Evolutionary conservation across 2,329 filamentous ascomycete genomes (phyloP).

Genomic region (Thelonectria discophora): DNA sequence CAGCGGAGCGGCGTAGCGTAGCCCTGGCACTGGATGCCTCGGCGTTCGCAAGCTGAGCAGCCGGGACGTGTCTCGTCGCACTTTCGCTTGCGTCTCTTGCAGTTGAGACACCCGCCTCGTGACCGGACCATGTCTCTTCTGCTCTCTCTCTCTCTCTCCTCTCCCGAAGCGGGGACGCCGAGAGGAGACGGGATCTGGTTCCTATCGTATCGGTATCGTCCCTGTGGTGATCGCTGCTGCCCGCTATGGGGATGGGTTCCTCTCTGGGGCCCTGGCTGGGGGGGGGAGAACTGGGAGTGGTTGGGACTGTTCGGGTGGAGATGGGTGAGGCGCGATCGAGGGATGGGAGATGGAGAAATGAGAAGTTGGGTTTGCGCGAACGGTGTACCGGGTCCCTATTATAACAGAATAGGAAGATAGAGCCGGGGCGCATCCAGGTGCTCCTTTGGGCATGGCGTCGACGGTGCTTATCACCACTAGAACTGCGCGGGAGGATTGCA

Average conservation of each 20-base stretch:
- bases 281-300: too few relatives aligned
- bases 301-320: too few relatives aligned
- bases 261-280: background rate
- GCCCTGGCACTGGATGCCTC: slow-evolving; percentile 34
- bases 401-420: slow-evolving; percentile 40
- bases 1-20: slow-evolving; percentile 36
- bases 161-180: background rate
- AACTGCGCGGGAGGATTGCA: background rate
- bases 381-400: slow-evolving; percentile 17
- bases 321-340: background rate
- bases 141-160: background rate
- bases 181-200: background rate
- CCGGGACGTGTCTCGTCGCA: slow-evolving; percentile 37
- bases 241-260: background rate
- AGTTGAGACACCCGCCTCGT: slow-evolving; percentile 39
- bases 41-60: slow-evolving; percentile 33
- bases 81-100: slow-evolving; percentile 39
- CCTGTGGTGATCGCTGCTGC: background rate
- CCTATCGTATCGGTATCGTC: background rate
- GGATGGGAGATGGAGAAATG: background rate
- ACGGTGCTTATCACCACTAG: slow-evolving; percentile 17
- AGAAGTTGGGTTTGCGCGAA: background rate
- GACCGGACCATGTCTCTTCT: slow-evolving; percentile 32
- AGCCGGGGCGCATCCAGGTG: slow-evolving; percentile 36
- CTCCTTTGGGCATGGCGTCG: slow-evolving; percentile 24